Base-by-base conservation (phyloP, 192 early-diverging fungal genomes). In the Umbelopsis vinacea region DNA sequence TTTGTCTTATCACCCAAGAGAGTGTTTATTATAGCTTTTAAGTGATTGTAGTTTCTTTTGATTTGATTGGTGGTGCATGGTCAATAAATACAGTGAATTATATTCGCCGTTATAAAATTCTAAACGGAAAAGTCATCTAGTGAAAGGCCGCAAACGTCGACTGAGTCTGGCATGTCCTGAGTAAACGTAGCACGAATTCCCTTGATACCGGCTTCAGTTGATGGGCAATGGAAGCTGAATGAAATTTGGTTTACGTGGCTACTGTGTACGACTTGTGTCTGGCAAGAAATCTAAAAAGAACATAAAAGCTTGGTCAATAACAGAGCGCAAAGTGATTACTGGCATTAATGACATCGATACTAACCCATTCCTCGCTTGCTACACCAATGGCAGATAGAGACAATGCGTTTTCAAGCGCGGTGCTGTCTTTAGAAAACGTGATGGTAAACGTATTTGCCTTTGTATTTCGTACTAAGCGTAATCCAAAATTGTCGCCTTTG, bases 401-500 rank as follows among this genome's bases (percentile, higher is more conserved):
- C 3, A 75, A 53, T 3, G 21, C 19, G 8, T 43, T 46, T 12
- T 46, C 24, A n/a, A 43, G 33, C 11, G 12, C 11, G 12, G 23
- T 60, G 38, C 43, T 69, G 7, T 70, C 37, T 66, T 70, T 55
- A 15, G 57, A 57, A 10, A 55, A 70, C n/a, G 40, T 45, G 17
- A 75, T 66, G 66, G 47, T 10, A 70, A 22, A 15, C n/a, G 23
- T 4, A 70, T 46, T 54, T 45, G 71, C 71, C 23, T 52, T 45
- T 4, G 72, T 14, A 33, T 67, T 63, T 26, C 73, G 80, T 10
- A 87, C 78, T 45, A 84, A 82, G 7, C 76, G 72, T n/a, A 87
- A 29, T 10, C 86, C 86, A 80, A 87, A 85, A 29, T 81, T 85
- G 69, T 87, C 86, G 24, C 79, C 84, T 0, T 50, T 46, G 0